These are phyloP conservation scores for Juncus effusus DNA, from an alignment of 176 grass and related monocot species.

Conservation along the genomic window DNA sequence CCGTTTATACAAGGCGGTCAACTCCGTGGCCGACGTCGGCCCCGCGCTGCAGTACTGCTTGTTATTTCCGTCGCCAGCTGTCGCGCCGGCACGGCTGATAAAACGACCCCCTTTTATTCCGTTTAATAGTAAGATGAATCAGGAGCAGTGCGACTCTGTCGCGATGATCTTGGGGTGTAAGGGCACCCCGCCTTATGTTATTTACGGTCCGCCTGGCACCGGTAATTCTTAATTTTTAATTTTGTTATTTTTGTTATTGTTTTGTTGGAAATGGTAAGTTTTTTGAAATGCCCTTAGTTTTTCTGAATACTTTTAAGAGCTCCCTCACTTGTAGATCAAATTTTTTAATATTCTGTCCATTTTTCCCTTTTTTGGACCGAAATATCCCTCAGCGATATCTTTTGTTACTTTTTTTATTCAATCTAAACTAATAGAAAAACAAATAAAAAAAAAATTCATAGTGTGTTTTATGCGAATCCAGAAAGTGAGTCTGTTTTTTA, in stretches of 20 bases:
- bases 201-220: conserved; percentile 86
- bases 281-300: not conserved
- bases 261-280: not conserved
- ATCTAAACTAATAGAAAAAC: no score
- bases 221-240: conserved; percentile 9
- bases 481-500: no score
- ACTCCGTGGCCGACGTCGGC: conserved; percentile 47
- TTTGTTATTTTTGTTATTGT: not conserved
- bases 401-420: not conserved
- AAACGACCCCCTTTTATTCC: conserved; percentile 36
- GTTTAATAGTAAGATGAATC: conserved; percentile 60
- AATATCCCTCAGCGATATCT: no score
- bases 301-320: no score
- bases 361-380: no score
- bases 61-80: conserved; percentile 50
- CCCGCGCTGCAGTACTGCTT: conserved; percentile 37
- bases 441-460: no score
- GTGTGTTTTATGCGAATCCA: no score
- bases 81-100: conserved; percentile 36
- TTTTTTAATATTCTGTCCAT: no score
- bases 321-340: no score
- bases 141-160: conserved; percentile 63
- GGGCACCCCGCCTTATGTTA: conserved; percentile 68
- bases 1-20: conserved; percentile 62
- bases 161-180: conserved; percentile 74